Percentiles rank a stretch among this genome's conserved stretches.
Conservation (phyloP, 805 yeast species). For the Sungouiozyma intestinalis region DNA sequence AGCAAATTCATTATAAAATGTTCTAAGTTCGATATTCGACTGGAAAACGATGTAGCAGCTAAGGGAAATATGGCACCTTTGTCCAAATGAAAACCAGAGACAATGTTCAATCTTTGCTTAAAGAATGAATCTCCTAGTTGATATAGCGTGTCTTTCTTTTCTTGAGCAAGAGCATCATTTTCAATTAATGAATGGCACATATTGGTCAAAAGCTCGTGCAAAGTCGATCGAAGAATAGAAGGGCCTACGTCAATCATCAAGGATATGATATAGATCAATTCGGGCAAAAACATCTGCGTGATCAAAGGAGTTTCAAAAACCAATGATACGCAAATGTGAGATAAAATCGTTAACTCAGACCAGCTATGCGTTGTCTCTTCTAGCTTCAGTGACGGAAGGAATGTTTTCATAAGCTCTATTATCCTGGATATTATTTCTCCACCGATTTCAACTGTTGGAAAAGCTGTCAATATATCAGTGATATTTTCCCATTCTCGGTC, state of each 20-base stretch:
- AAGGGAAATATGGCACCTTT: constrained; percentile 28
- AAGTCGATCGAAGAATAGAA: constrained; percentile 41
- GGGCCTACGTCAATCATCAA: constrained; percentile 41
- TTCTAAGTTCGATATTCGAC: constrained; percentile 37
- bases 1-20: constrained; percentile 45
- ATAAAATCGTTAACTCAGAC: constrained; percentile 58
- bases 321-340: constrained; percentile 48
- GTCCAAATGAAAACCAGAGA: constrained; percentile 56
- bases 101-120: constrained; percentile 52
- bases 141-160: constrained; percentile 33
- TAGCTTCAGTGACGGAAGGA: constrained; percentile 32
- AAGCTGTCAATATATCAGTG: constrained; percentile 45
- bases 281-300: constrained; percentile 56
- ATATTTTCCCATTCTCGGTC: constrained; percentile 55
- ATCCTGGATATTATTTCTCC: constrained; percentile 50
- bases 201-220: constrained; percentile 54
- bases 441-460: constrained; percentile 60
- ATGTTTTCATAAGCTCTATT: constrained; percentile 40
- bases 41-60: constrained; percentile 27
- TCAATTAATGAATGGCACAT: constrained; percentile 57
- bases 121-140: constrained; percentile 32
- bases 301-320: constrained; percentile 57
- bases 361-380: constrained; percentile 40
- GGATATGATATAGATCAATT: constrained; percentile 54
- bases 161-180: constrained; percentile 38